Conservation (phyloP, 2,329 filamentous ascomycete genomes). For the Atkinsonella texensis region DNA sequence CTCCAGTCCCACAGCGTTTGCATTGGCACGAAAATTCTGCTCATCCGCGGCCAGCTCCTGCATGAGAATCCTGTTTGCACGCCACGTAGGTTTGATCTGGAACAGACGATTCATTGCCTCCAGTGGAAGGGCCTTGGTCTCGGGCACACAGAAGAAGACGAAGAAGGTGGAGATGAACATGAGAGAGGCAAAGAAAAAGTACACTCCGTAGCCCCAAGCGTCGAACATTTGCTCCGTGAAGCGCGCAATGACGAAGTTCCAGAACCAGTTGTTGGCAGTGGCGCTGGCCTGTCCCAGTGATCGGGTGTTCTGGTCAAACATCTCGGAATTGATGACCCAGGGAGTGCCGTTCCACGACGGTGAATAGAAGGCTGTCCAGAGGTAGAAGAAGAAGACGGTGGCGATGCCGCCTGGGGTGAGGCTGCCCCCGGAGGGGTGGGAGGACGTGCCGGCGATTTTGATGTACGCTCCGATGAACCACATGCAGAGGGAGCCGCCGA, state of each 20-base stretch:
- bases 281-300: constrained; percentile 62
- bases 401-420: constrained; percentile 42
- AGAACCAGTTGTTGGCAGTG: constrained; percentile 61
- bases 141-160: constrained; percentile 50
- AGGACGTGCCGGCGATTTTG: constrained; percentile 19
- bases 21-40: constrained; percentile 21
- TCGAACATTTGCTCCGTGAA: constrained; percentile 57
- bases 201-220: constrained; percentile 49
- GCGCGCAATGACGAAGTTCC: constrained; percentile 56
- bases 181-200: constrained; percentile 55
- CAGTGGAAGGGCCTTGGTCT: constrained; percentile 54
- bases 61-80: constrained; percentile 32
- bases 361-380: constrained; percentile 48
- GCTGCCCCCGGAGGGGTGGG: background rate
- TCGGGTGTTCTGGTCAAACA: constrained; percentile 54
- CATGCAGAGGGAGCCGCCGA: constrained; percentile 56
- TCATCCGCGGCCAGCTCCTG: constrained; percentile 26
- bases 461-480: constrained; percentile 38
- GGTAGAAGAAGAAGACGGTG: constrained; percentile 56
- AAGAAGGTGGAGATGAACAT: constrained; percentile 47
- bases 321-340: constrained; percentile 66
- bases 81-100: constrained; percentile 30
- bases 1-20: constrained; percentile 14
- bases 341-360: constrained; percentile 62
- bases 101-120: constrained; percentile 56